A percentile compares a stretch with the other conserved stretches of the same genome.
These are phyloP conservation scores for Nemania abortiva DNA, from an alignment of 2,329 filamentous ascomycete species.

Conservation along the genomic window DNA sequence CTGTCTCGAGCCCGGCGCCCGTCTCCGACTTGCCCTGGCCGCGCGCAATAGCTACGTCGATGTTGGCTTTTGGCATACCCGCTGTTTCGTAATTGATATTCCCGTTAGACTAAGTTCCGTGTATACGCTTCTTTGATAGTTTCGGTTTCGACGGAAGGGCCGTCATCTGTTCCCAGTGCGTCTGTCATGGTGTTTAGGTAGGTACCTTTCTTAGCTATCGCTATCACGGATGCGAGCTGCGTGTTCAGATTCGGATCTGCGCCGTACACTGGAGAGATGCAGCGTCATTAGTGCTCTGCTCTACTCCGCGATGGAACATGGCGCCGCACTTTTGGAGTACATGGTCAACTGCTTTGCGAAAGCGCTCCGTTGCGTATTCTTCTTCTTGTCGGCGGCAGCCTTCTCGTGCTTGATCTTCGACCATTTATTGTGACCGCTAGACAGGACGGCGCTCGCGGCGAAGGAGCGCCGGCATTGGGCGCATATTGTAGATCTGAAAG, in stretches of 20 bases:
- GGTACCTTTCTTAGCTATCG: slow-evolving; percentile 81
- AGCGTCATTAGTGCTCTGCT: not conserved
- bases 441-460: slow-evolving; percentile 56
- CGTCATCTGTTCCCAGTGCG: not conserved
- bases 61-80: slow-evolving; percentile 84
- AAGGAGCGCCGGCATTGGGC: slow-evolving; percentile 64
- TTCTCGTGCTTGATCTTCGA: slow-evolving; percentile 97
- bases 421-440: slow-evolving; percentile 90
- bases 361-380: slow-evolving; percentile 75
- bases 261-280: slow-evolving; percentile 72
- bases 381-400: slow-evolving; percentile 83
- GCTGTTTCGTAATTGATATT: slow-evolving; percentile 55
- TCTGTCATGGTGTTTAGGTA: slow-evolving; percentile 15
- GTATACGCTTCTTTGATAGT: not conserved
- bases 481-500: slow-evolving; percentile 54
- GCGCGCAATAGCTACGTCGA: slow-evolving; percentile 87
- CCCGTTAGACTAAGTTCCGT: slow-evolving; percentile 29
- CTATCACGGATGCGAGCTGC: slow-evolving; percentile 78
- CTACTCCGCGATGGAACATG: slow-evolving; percentile 2
- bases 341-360: slow-evolving; percentile 80
- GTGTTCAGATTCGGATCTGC: slow-evolving; percentile 80
- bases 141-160: not conserved
- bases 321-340: slow-evolving; percentile 75
- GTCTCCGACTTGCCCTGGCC: slow-evolving; percentile 85
- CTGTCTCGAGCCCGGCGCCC: slow-evolving; percentile 79